Conservation (phyloP, 2,329 filamentous ascomycete genomes). For the Fusarium sp. region DNA sequence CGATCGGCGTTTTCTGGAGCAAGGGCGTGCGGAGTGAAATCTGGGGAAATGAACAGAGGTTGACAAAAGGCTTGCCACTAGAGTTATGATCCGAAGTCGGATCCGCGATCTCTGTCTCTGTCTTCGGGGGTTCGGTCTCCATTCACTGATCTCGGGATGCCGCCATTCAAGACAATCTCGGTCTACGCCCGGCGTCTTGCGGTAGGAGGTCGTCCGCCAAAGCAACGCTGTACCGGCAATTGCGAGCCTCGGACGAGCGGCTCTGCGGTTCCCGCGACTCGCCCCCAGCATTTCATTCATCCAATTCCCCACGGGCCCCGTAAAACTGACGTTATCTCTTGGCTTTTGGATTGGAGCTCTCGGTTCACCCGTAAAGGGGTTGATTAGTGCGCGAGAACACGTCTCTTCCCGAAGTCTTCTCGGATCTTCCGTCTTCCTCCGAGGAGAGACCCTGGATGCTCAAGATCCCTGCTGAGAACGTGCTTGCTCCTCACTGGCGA, state of each 20-base stretch:
- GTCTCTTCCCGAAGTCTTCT: constrained; percentile 35
- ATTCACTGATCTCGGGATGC: constrained; percentile 20
- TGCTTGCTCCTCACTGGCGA: constrained; percentile 29
- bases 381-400: constrained; percentile 8
- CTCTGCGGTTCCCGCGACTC: constrained; percentile 29
- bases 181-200: constrained; percentile 20
- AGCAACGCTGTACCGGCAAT: constrained; percentile 32
- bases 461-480: constrained; percentile 24
- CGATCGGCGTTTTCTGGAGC: constrained; percentile 31
- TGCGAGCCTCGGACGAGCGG: constrained; percentile 39
- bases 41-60: constrained; percentile 22
- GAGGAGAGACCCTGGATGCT: constrained; percentile 19
- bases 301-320: constrained; percentile 26
- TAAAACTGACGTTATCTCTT: constrained; percentile 27
- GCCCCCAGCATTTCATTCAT: neutral
- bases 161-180: constrained; percentile 11
- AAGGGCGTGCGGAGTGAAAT: constrained; percentile 31
- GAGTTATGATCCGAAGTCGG: constrained; percentile 26
- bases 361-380: neutral
- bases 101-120: constrained; percentile 15
- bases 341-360: constrained; percentile 2
- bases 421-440: constrained; percentile 27
- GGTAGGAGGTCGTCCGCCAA: neutral
- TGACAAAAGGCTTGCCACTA: constrained; percentile 2
- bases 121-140: constrained; percentile 5